Evolutionary conservation across 441 rosid species (phyloP), one percentile per base, ranked within the genome.

Genomic region (Adansonia gregorii): DNA sequence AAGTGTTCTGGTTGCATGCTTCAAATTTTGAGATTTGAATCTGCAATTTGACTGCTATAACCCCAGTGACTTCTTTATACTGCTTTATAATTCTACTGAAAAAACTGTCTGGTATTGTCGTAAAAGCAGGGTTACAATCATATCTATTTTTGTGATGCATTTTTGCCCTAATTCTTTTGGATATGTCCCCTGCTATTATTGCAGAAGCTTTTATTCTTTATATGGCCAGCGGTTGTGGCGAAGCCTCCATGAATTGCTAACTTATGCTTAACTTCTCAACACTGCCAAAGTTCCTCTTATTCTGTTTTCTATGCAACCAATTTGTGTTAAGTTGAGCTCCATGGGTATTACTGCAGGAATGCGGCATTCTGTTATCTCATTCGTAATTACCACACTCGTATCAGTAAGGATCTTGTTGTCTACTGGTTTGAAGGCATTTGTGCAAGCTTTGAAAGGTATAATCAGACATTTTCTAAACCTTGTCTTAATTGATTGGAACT

Each of bases 351-450:
- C 58, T 78, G 80, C 95, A 95, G 99, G 98, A 84, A 85, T 85
- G 97, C 93, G 78, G 85, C 88, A 56, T 95, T 95, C 86, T 91
- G 93, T 72, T 89, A 82, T 82, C 92, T 95, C 15, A 83, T 88
- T 75, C 87, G 72, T 80, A 88, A 85, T 69, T 90, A 92, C 82
- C 76, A 77, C 78, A 81, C 82, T 82, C 89, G 90, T 82, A 83
- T 95, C 80, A 86, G 86, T 35, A 83, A 81, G 80, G 97, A 88
- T 80, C 89, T 92, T 81, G 84, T 91, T 78, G 66, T 78, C 41
- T 85, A 86, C 84, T 95, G 98, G 94, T 92, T 95, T 85, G 97
- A 89, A 76, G 95, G 94, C 80, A 89, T 95, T 85, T 89, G 86
- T 74, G 67, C 88, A 79, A 90, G 83, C 82, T 88, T 95, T 86